Percentiles rank a stretch among this genome's conserved stretches.
phyloP scores from a whole-genome alignment of 345 rosid species.

The Zanthoxylum bungeanum region DNA sequence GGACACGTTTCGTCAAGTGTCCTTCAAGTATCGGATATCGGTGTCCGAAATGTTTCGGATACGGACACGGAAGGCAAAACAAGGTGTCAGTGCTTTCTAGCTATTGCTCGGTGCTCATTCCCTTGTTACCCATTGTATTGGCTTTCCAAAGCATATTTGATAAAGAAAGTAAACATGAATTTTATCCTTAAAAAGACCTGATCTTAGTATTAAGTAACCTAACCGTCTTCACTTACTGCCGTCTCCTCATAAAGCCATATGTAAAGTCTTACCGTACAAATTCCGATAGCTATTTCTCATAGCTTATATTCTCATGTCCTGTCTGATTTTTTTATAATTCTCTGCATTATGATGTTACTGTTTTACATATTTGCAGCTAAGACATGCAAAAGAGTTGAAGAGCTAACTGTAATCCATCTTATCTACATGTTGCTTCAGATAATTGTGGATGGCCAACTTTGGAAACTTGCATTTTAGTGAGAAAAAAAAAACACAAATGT shows the following conservation, averaged over 20 bases:
- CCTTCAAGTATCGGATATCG: too few relatives aligned
- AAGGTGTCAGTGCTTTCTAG: too few relatives aligned
- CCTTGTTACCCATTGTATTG: too few relatives aligned
- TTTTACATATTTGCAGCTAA: slow-evolving; percentile 42
- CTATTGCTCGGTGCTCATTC: too few relatives aligned
- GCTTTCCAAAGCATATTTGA: too few relatives aligned
- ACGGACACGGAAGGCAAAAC: too few relatives aligned
- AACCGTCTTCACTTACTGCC: neutral
- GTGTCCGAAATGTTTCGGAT: too few relatives aligned
- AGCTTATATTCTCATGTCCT: neutral
- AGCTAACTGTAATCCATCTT: slow-evolving; percentile 12
- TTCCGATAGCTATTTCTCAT: neutral
- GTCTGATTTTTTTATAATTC: neutral
- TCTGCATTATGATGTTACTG: neutral
- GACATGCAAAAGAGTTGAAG: slow-evolving; percentile 84
- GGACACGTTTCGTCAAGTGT: too few relatives aligned
- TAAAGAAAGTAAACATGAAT: neutral
- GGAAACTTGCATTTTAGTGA: neutral
- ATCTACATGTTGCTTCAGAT: neutral
- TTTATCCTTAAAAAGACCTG: neutral
- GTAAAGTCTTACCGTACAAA: neutral
- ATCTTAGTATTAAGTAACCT: neutral
- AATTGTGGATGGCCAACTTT: neutral
- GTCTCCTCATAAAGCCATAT: too few relatives aligned
- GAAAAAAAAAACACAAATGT: neutral